Evolutionary conservation across 2,329 filamentous ascomycete genomes (phyloP).

Genomic region (Xylariaceae sp.): DNA sequence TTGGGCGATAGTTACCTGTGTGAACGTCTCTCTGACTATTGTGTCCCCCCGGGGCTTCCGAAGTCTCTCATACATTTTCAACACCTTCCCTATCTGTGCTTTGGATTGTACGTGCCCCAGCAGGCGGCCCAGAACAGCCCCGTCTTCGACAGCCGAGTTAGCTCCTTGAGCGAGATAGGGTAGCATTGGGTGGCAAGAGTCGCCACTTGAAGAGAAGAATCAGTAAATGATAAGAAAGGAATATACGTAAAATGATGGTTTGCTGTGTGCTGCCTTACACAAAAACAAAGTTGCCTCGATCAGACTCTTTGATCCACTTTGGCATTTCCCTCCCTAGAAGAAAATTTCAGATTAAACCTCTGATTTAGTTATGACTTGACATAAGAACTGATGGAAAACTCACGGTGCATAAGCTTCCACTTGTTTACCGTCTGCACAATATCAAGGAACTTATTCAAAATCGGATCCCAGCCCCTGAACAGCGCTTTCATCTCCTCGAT

Average conservation of each 20-base stretch:
- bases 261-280: slow-evolving; percentile 44
- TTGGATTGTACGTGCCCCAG: slow-evolving; percentile 53
- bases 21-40: slow-evolving; percentile 66
- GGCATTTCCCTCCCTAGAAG: slow-evolving; percentile 49
- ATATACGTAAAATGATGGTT: slow-evolving; percentile 3
- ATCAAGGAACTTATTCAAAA: slow-evolving; percentile 46
- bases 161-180: slow-evolving; percentile 68
- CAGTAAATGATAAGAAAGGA: slow-evolving; percentile 23
- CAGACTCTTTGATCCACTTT: slow-evolving; percentile 54
- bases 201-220: slow-evolving; percentile 45
- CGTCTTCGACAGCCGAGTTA: slow-evolving; percentile 69
- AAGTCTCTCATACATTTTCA: slow-evolving; percentile 49
- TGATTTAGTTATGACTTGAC: neutral
- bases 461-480: slow-evolving; percentile 67
- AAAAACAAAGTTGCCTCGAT: slow-evolving; percentile 48
- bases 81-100: slow-evolving; percentile 48
- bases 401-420: slow-evolving; percentile 67
- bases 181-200: slow-evolving; percentile 67
- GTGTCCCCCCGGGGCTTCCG: slow-evolving; percentile 52
- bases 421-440: slow-evolving; percentile 64
- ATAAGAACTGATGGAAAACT: slow-evolving; percentile 21
- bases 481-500: slow-evolving; percentile 62
- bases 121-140: slow-evolving; percentile 63
- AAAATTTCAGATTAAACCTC: slow-evolving; percentile 1
- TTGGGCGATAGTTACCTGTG: slow-evolving; percentile 36